Conservation (phyloP, 306 rosid species). For the Mimosa bimucronata region DNA sequence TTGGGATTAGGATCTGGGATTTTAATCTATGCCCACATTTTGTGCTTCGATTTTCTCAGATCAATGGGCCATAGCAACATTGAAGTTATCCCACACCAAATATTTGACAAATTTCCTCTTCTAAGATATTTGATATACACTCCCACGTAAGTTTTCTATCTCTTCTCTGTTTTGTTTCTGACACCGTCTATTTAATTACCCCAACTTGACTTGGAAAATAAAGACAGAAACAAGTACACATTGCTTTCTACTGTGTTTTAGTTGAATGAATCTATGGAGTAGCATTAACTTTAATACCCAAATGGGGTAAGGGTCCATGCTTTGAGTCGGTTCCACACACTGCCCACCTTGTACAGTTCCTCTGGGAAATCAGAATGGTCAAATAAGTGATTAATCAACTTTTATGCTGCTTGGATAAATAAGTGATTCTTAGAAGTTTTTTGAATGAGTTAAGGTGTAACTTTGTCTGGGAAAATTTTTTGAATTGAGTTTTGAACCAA, state of each 20-base stretch:
- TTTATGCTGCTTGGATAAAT: background rate
- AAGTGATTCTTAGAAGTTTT: too few species aligned
- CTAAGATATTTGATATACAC: slow-evolving; percentile 75
- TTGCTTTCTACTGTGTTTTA: slow-evolving; percentile 14
- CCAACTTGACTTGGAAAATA: background rate
- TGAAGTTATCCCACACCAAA: slow-evolving; percentile 64
- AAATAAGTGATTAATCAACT: background rate
- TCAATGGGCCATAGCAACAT: slow-evolving; percentile 82
- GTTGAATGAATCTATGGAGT: slow-evolving; percentile 20
- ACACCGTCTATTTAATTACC: slow-evolving; percentile 17
- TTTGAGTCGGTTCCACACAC: background rate
- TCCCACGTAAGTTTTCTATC: slow-evolving; percentile 73
- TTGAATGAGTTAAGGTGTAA: too few species aligned
- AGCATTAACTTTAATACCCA: slow-evolving; percentile 33
- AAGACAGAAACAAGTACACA: background rate
- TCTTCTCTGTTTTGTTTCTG: background rate
- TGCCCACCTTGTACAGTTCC: background rate
- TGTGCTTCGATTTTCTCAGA: slow-evolving; percentile 74
- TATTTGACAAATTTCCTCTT: slow-evolving; percentile 62
- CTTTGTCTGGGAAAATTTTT: too few species aligned
- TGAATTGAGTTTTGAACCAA: too few species aligned
- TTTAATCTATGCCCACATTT: slow-evolving; percentile 57
- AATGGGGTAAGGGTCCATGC: background rate
- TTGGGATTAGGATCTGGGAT: slow-evolving; percentile 75
- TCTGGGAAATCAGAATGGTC: background rate